Percentiles rank a stretch among this genome's conserved stretches.
These are phyloP conservation scores for Amoebophrya sp. DNA, from an alignment of 169 alveolate species.

Conservation along the genomic window DNA sequence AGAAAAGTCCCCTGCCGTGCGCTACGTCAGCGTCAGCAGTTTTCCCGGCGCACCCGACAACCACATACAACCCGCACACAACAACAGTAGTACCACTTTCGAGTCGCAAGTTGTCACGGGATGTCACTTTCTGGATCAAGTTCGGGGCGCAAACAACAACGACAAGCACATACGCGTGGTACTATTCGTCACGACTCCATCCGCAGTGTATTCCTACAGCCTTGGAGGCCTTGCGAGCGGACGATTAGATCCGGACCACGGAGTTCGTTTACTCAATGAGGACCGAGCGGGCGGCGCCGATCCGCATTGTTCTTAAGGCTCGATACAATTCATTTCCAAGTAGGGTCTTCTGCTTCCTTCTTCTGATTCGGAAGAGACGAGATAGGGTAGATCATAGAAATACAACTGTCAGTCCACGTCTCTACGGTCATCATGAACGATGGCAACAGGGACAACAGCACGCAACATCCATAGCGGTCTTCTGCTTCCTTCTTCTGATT, in stretches of 20 bases:
- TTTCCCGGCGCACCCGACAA: neutral
- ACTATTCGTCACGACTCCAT: neutral
- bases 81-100: neutral
- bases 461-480: too few relatives aligned
- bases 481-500: too few relatives aligned
- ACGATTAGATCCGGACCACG: neutral
- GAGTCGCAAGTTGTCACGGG: neutral
- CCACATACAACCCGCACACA: neutral
- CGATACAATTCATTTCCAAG: too few relatives aligned
- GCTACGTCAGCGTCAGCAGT: neutral
- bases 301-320: too few relatives aligned
- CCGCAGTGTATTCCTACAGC: neutral
- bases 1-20: neutral
- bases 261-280: neutral
- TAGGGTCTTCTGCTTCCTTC: too few relatives aligned
- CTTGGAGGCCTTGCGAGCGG: neutral
- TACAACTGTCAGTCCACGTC: too few relatives aligned
- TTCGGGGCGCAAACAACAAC: neutral
- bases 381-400: too few relatives aligned
- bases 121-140: neutral
- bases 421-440: too few relatives aligned
- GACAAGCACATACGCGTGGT: neutral
- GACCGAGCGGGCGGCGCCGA: constrained; percentile 9
- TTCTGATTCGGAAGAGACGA: too few relatives aligned
- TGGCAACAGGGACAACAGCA: too few relatives aligned